Conservation (phyloP, 495 filamentous ascomycete genomes). For the Trichodelitschia bisporula region DNA sequence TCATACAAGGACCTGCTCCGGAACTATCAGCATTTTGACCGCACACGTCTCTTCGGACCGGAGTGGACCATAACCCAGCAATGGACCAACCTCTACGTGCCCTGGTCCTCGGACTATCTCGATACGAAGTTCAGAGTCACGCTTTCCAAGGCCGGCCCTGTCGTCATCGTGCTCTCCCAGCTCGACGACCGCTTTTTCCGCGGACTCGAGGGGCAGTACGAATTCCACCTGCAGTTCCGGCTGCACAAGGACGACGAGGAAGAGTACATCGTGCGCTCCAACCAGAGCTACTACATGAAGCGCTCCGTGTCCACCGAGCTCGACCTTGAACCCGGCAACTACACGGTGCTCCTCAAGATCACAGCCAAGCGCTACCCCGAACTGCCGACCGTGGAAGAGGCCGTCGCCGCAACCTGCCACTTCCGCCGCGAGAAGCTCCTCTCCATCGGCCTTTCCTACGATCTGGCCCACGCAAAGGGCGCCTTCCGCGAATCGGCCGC, state of each 20-base stretch:
- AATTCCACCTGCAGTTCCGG: slow-evolving; percentile 54
- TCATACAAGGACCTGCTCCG: slow-evolving; percentile 58
- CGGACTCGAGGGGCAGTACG: slow-evolving; percentile 63
- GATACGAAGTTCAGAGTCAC: slow-evolving; percentile 57
- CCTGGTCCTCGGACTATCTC: slow-evolving; percentile 70
- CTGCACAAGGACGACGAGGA: slow-evolving; percentile 53
- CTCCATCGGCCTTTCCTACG: slow-evolving; percentile 58
- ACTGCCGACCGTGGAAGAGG: slow-evolving; percentile 35
- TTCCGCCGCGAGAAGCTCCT: slow-evolving; percentile 55
- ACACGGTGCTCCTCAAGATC: slow-evolving; percentile 56
- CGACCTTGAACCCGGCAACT: slow-evolving; percentile 57
- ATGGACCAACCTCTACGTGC: slow-evolving; percentile 64
- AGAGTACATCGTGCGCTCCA: slow-evolving; percentile 65
- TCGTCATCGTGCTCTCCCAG: slow-evolving; percentile 62
- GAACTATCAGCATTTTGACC: slow-evolving; percentile 58
- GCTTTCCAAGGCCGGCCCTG: slow-evolving; percentile 36
- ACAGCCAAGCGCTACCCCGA: slow-evolving; percentile 33
- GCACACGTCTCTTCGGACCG: slow-evolving; percentile 64
- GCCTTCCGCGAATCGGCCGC: slow-evolving; percentile 36
- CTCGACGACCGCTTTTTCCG: slow-evolving; percentile 70
- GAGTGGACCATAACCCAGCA: slow-evolving; percentile 62
- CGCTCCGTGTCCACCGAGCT: slow-evolving; percentile 68
- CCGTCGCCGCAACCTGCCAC: slow-evolving; percentile 35
- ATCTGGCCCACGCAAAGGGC: slow-evolving; percentile 62
- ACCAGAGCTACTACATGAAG: slow-evolving; percentile 39